phyloP scores from a whole-genome alignment of 495 filamentous ascomycete species.

The Penicillium silybi region DNA sequence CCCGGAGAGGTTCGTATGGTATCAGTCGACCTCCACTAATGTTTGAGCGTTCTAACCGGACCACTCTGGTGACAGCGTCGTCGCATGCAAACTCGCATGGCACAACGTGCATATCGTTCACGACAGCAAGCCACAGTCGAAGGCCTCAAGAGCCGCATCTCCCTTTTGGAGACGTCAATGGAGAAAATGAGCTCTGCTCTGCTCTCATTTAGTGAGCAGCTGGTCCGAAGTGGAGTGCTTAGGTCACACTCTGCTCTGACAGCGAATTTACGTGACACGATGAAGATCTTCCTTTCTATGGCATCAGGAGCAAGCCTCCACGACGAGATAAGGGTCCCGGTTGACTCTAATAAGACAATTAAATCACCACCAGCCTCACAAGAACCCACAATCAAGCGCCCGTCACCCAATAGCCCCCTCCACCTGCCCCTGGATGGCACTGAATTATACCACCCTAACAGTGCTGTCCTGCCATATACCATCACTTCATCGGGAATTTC shows the following conservation, averaged over 20 bases:
- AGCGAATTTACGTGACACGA: slow-evolving; percentile 33
- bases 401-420: neutral
- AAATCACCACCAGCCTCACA: neutral
- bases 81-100: slow-evolving; percentile 81
- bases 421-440: neutral
- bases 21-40: neutral
- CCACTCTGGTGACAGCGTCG: slow-evolving; percentile 54
- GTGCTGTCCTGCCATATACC: neutral
- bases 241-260: slow-evolving; percentile 30
- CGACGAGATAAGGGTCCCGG: neutral
- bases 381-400: neutral
- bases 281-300: slow-evolving; percentile 21
- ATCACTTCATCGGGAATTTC: slow-evolving; percentile 22
- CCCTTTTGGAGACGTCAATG: slow-evolving; percentile 60
- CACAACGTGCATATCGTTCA: slow-evolving; percentile 79
- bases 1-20: slow-evolving; percentile 21
- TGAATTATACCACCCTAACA: neutral
- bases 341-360: slow-evolving; percentile 1
- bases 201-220: slow-evolving; percentile 60
- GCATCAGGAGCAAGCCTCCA: slow-evolving; percentile 18
- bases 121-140: slow-evolving; percentile 79
- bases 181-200: slow-evolving; percentile 74
- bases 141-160: slow-evolving; percentile 64
- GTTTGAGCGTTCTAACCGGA: neutral
- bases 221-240: slow-evolving; percentile 46